phyloP scores from a whole-genome alignment of 495 filamentous ascomycete genomes.

The Penicillium angulare region DNA sequence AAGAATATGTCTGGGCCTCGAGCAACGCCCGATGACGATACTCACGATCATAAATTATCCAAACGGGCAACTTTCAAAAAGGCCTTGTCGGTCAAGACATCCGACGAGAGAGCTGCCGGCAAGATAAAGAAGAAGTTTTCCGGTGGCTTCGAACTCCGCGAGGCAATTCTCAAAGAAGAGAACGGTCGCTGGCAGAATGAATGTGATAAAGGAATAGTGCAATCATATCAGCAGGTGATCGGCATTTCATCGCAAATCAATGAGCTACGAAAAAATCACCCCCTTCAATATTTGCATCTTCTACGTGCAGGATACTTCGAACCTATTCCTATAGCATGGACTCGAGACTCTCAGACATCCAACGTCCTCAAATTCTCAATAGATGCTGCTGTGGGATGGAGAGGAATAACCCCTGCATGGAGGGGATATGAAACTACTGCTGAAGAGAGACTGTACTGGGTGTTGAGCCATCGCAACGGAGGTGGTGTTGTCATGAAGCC shows the following conservation, averaged over 20 bases:
- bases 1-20: slow-evolving; percentile 18
- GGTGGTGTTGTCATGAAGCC: slow-evolving; percentile 35
- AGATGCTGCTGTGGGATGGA: slow-evolving; percentile 44
- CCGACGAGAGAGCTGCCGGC: background rate
- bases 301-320: background rate
- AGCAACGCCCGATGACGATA: slow-evolving; percentile 1
- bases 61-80: slow-evolving; percentile 22
- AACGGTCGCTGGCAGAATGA: background rate
- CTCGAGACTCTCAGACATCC: background rate
- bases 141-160: background rate
- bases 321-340: background rate
- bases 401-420: slow-evolving; percentile 48
- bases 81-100: background rate
- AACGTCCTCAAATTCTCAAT: slow-evolving; percentile 46
- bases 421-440: slow-evolving; percentile 46
- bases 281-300: background rate
- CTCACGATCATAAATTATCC: slow-evolving; percentile 1
- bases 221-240: background rate
- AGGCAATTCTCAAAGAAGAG: background rate
- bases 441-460: slow-evolving; percentile 50
- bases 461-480: slow-evolving; percentile 42
- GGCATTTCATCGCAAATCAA: background rate
- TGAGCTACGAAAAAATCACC: background rate
- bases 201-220: background rate
- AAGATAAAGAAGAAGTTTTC: background rate